A percentile compares a stretch with the other conserved stretches of the same genome.
phyloP scores from a whole-genome alignment of 164 flowering plant genomes.

The Santalum album region DNA sequence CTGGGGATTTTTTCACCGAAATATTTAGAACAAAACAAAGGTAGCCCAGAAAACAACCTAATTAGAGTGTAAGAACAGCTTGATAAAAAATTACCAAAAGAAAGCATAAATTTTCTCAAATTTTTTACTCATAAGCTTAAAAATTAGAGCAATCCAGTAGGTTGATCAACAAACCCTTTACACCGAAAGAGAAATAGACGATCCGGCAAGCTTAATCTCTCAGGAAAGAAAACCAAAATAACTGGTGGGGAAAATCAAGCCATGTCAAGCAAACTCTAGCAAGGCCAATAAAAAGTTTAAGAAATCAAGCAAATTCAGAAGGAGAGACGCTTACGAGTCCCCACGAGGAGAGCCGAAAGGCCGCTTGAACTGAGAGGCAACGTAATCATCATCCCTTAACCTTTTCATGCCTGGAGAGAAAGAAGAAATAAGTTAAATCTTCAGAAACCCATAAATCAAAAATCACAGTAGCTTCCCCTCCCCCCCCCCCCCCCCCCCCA shows the following conservation, averaged over 20 bases:
- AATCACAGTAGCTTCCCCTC: neutral
- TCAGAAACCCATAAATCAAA: neutral
- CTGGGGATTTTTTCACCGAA: too few species aligned
- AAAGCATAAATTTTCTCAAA: too few species aligned
- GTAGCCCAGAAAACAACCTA: too few species aligned
- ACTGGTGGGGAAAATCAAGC: neutral
- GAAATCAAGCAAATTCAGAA: neutral
- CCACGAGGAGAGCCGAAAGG: constrained; percentile 41
- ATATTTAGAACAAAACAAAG: too few species aligned
- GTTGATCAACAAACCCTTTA: neutral
- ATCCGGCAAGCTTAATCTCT: neutral
- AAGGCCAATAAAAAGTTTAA: neutral
- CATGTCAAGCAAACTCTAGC: neutral
- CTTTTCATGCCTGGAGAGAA: constrained; percentile 33
- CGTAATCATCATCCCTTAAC: constrained; percentile 29
- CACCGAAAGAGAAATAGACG: neutral
- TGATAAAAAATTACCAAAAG: too few species aligned
- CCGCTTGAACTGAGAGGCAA: constrained; percentile 38
- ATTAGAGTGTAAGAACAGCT: too few species aligned
- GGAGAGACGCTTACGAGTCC: constrained; percentile 37
- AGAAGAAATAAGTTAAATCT: neutral
- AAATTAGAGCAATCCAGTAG: neutral
- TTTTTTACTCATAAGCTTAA: too few species aligned
- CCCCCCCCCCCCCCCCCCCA: too few species aligned
- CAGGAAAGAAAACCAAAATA: neutral